A percentile compares a stretch with the other conserved stretches of the same genome.
phyloP scores from a whole-genome alignment of 192 early-diverging fungal genomes.

The Coemansia sp. region DNA sequence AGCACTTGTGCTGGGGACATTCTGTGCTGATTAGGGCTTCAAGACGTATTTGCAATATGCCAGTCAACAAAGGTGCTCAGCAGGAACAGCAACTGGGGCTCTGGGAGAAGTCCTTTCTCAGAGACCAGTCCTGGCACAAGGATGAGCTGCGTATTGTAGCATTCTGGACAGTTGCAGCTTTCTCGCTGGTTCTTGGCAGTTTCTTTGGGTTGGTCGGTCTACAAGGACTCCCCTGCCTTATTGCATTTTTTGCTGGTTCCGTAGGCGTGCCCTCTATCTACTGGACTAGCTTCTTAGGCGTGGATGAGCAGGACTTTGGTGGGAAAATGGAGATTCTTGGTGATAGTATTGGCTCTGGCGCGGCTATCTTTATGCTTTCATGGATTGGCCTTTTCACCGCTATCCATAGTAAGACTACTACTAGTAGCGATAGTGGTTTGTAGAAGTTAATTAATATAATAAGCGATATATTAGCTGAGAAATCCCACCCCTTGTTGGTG shows the following conservation, averaged over 20 bases:
- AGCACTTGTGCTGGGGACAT: neutral
- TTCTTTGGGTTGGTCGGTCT: slow-evolving; percentile 30
- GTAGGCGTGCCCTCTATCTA: slow-evolving; percentile 40
- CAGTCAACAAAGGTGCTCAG: slow-evolving; percentile 4
- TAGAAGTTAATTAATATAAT: too few relatives aligned
- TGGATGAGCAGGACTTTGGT: slow-evolving; percentile 49
- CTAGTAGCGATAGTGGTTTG: too few relatives aligned
- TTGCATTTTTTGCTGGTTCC: slow-evolving; percentile 25
- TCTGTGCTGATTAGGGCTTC: neutral
- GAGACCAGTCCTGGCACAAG: slow-evolving; percentile 49
- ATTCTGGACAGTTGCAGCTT: slow-evolving; percentile 40
- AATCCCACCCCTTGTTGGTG: too few relatives aligned
- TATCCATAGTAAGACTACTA: slow-evolving; percentile 20
- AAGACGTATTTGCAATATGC: neutral
- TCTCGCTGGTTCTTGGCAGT: slow-evolving; percentile 26
- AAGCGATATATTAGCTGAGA: too few relatives aligned
- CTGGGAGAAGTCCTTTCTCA: slow-evolving; percentile 40
- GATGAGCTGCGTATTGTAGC: slow-evolving; percentile 43
- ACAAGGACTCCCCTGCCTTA: slow-evolving; percentile 31
- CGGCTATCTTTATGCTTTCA: slow-evolving; percentile 35
- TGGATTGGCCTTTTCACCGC: slow-evolving; percentile 34
- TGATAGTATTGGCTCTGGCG: slow-evolving; percentile 42
- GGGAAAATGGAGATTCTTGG: slow-evolving; percentile 53
- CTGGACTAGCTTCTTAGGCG: slow-evolving; percentile 33
- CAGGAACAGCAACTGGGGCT: slow-evolving; percentile 13